Conservation (phyloP, 192 early-diverging fungal genomes). For the Geosiphon pyriformis region DNA sequence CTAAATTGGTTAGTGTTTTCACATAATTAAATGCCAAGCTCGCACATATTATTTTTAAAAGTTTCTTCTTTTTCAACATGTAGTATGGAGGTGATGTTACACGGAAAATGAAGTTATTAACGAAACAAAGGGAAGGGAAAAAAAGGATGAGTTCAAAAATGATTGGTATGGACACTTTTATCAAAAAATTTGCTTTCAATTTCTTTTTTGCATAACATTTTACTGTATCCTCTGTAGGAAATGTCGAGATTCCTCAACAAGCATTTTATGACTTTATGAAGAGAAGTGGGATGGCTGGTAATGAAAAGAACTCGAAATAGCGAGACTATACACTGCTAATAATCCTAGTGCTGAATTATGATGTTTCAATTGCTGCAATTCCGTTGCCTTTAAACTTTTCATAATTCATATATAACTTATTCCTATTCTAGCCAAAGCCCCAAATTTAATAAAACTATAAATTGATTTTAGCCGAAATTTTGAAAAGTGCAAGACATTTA, state of each 20-base stretch:
- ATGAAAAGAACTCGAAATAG: neutral
- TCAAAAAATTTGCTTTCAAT: too few species aligned
- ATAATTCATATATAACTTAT: too few species aligned
- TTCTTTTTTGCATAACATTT: neutral
- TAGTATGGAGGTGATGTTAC: slow-evolving; percentile 94
- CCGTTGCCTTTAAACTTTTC: too few species aligned
- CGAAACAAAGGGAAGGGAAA: slow-evolving; percentile 94
- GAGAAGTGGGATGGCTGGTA: slow-evolving; percentile 18
- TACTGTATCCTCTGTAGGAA: slow-evolving; percentile 56
- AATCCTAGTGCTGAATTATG: too few species aligned
- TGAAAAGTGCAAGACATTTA: neutral
- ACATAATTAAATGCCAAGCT: neutral
- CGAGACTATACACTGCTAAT: too few species aligned
- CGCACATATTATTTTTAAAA: neutral
- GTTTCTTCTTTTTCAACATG: neutral
- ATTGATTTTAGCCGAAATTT: too few species aligned
- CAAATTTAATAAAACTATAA: too few species aligned
- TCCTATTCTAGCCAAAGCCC: too few species aligned
- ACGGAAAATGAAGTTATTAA: slow-evolving; percentile 95
- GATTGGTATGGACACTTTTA: slow-evolving; percentile 57
- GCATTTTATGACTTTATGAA: slow-evolving; percentile 74
- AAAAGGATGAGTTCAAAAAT: slow-evolving; percentile 81
- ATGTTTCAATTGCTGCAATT: too few species aligned
- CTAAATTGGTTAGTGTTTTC: slow-evolving; percentile 70
- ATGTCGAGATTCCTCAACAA: slow-evolving; percentile 88